These are phyloP conservation scores for Diphasiastrum complanatum DNA, from an alignment of 83 land plant genomes.

Conservation along the genomic window DNA sequence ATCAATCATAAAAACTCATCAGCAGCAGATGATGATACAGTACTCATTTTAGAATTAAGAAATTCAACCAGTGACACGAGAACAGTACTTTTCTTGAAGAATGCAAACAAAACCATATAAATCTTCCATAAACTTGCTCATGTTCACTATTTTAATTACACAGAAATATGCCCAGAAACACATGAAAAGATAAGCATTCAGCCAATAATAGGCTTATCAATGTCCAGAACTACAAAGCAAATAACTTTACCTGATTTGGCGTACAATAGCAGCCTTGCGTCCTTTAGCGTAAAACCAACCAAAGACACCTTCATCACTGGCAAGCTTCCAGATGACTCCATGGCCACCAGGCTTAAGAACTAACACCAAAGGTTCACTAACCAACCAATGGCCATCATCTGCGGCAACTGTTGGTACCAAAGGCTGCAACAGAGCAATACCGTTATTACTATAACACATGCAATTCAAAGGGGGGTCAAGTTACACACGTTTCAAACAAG, in stretches of 20 bases:
- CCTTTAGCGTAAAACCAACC: conserved; percentile 78
- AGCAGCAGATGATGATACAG: neutral
- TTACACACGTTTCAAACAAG: no score
- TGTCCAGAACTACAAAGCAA: no score
- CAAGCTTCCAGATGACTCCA: conserved; percentile 98
- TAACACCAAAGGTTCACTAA: conserved; percentile 43
- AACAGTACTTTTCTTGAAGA: neutral
- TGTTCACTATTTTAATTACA: neutral
- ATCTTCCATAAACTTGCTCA: neutral
- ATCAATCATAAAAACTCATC: conserved; percentile 4
- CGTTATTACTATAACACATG: neutral
- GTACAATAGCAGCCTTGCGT: conserved; percentile 82
- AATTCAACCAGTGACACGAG: no score
- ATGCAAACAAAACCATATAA: neutral
- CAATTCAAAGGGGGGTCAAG: neutral
- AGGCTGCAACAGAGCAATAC: conserved; percentile 49
- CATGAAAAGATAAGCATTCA: neutral
- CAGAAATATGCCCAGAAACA: neutral
- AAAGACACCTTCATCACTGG: conserved; percentile 72
- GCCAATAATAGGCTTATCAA: neutral
- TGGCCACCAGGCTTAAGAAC: conserved; percentile 98
- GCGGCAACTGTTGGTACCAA: conserved; percentile 84
- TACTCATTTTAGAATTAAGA: no score
- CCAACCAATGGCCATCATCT: conserved; percentile 82
- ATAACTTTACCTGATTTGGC: conserved; percentile 88